phyloP scores from a whole-genome alignment of 2,329 filamentous ascomycete genomes.

The Sporothrix brasiliensis region DNA sequence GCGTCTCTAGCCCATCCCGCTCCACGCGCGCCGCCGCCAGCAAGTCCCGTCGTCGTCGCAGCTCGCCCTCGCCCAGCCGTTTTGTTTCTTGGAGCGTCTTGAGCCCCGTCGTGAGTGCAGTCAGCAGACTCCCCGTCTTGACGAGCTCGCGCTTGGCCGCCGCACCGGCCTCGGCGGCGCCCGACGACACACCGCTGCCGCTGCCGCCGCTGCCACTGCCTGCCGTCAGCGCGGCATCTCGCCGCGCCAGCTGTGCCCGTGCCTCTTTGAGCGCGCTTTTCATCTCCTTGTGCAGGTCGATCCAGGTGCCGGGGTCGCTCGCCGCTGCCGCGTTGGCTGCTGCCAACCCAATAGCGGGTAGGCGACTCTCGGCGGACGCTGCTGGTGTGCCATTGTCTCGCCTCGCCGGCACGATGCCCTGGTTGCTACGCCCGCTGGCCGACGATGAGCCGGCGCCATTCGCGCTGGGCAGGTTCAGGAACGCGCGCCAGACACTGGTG shows the following conservation, averaged over 20 bases:
- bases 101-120: conserved; percentile 67
- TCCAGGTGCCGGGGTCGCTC: conserved; percentile 69
- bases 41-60: conserved; percentile 71
- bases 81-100: conserved; percentile 57
- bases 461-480: conserved; percentile 65
- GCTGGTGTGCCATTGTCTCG: conserved; percentile 34
- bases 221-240: conserved; percentile 60
- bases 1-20: conserved; percentile 72
- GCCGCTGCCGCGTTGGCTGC: conserved; percentile 49
- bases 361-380: conserved; percentile 41
- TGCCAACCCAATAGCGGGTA: conserved; percentile 44
- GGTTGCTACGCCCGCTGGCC: conserved; percentile 34
- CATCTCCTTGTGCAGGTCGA: conserved; percentile 74
- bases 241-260: conserved; percentile 64
- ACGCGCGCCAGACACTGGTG: conserved; percentile 70
- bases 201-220: conserved; percentile 33
- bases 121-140: conserved; percentile 66
- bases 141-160: conserved; percentile 76
- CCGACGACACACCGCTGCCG: neutral
- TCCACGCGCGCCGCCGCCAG: conserved; percentile 71
- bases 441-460: conserved; percentile 32
- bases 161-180: conserved; percentile 64
- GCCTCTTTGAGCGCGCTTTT: conserved; percentile 71
- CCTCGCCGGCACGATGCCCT: conserved; percentile 31
- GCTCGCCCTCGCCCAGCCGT: conserved; percentile 71